Evolutionary conservation across 106 monocot species (phyloP), one percentile per base, ranked within the genome.

Genomic region (Gastrodia elata): DNA sequence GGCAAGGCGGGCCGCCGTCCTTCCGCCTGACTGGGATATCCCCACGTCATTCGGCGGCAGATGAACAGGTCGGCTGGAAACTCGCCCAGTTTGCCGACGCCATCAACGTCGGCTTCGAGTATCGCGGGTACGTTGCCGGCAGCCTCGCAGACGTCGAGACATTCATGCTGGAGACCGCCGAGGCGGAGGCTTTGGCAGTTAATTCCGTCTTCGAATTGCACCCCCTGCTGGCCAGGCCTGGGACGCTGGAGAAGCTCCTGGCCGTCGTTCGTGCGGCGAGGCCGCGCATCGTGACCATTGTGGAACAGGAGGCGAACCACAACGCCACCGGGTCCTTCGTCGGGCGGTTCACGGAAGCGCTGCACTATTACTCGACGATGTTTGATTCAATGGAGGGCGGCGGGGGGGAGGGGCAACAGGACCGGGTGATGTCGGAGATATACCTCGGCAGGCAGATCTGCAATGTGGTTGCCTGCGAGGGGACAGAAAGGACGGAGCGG

Each of bases 291-390:
- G 76, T 96, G 33, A 92, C 96, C 30, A 69, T 92, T 10, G 89
- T 88, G 4, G 96, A 96, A 79, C 87, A 96, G 75, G 96, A 96
- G 46, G 87, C 92, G 30, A 88, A 84, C 83, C 92, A 96, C 86
- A 96, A 96, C 84, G 22, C 65, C 7, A 18, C 65, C 7, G 86
- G 86, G 4, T 65, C 82, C 8, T 92, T 92, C 70, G 6, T 82
- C 32, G 96, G 84, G 5, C 80, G 94, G 38, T 91, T 91, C 81
- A 88, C 80, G 15, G 91, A 91, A 74, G 82, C 94, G 16, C 76
- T 92, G 58, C 96, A 97, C 82, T 96, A 96, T 79, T 96, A 96
- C 74, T 95, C 92, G 4, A 90, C 89, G 71, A 92, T 96, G 96
- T 96, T 95, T 73, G 95, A 95, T 71, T 95, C 91, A 13, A 74